Evolutionary conservation across 2,329 filamentous ascomycete species (phyloP).

Genomic region (Mycogone perniciosa): DNA sequence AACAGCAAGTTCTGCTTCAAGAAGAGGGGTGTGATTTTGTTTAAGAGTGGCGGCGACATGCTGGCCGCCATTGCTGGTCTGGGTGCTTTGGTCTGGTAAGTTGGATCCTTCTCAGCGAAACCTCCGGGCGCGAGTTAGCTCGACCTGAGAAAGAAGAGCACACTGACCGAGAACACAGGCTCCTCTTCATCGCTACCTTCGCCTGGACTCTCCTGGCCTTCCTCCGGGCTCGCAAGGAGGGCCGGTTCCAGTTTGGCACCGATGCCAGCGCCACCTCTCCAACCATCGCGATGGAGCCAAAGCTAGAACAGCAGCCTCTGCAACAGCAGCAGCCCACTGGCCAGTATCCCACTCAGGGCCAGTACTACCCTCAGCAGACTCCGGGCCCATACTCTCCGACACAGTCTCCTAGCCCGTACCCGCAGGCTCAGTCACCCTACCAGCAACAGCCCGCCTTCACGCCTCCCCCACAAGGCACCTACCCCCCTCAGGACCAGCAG

Average conservation of each 20-base stretch:
- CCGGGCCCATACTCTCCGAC: constrained; percentile 3
- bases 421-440: constrained; percentile 23
- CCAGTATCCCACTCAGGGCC: constrained; percentile 15
- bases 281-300: constrained; percentile 30
- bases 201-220: constrained; percentile 31
- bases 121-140: too few relatives aligned
- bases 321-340: constrained; percentile 16
- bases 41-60: constrained; percentile 28
- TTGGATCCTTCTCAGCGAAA: background rate
- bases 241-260: constrained; percentile 25
- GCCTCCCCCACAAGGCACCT: constrained; percentile 16
- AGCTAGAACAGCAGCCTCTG: constrained; percentile 22
- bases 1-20: constrained; percentile 33
- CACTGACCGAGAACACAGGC: constrained; percentile 18
- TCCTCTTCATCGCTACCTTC: constrained; percentile 34
- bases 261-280: constrained; percentile 13
- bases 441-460: constrained; percentile 22
- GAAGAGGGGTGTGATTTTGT: constrained; percentile 28
- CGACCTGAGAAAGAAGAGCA: background rate
- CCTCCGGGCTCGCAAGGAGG: constrained; percentile 32
- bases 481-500: constrained; percentile 20
- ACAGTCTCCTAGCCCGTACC: constrained; percentile 11
- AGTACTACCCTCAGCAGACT: constrained; percentile 17
- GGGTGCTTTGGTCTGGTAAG: constrained; percentile 38
- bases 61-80: constrained; percentile 37